Evolutionary conservation across 2,329 filamentous ascomycete genomes (phyloP).

Genomic region (Corynespora cassiicola): DNA sequence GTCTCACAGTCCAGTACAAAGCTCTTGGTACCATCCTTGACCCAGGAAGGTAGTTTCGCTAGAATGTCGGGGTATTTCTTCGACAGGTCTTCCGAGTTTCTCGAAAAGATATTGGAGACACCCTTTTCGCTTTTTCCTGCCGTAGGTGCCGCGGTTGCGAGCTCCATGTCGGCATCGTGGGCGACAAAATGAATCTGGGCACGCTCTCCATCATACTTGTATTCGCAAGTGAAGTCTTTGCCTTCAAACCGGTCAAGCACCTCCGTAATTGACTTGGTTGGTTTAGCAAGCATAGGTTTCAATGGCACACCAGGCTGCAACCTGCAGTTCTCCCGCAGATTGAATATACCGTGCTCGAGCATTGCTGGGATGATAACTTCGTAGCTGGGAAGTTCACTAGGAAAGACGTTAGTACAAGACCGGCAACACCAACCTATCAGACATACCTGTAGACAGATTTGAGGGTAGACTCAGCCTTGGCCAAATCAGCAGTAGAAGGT

Average conservation of each 20-base stretch:
- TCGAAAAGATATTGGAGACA: slow-evolving; percentile 91
- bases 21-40: slow-evolving; percentile 87
- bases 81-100: slow-evolving; percentile 95
- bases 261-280: slow-evolving; percentile 97
- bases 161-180: slow-evolving; percentile 74
- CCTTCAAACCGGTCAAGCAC: slow-evolving; percentile 95
- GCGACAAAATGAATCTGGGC: slow-evolving; percentile 99
- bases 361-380: slow-evolving; percentile 93
- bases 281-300: slow-evolving; percentile 98
- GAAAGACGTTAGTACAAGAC: slow-evolving; percentile 39
- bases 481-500: slow-evolving; percentile 77
- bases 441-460: slow-evolving; percentile 87
- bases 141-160: slow-evolving; percentile 63
- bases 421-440: background rate
- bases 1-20: slow-evolving; percentile 99
- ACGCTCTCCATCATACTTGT: slow-evolving; percentile 97
- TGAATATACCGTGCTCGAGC: slow-evolving; percentile 83
- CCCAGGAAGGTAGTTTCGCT: slow-evolving; percentile 84
- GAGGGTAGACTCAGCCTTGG: slow-evolving; percentile 81
- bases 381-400: slow-evolving; percentile 92
- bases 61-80: slow-evolving; percentile 98
- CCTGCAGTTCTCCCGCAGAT: slow-evolving; percentile 84
- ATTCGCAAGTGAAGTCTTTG: slow-evolving; percentile 96
- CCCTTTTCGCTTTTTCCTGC: slow-evolving; percentile 73
- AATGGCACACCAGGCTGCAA: slow-evolving; percentile 91